These are phyloP conservation scores for Fagopyrum tataricum DNA, from an alignment of 148 eudicot species.

Conservation along the genomic window DNA sequence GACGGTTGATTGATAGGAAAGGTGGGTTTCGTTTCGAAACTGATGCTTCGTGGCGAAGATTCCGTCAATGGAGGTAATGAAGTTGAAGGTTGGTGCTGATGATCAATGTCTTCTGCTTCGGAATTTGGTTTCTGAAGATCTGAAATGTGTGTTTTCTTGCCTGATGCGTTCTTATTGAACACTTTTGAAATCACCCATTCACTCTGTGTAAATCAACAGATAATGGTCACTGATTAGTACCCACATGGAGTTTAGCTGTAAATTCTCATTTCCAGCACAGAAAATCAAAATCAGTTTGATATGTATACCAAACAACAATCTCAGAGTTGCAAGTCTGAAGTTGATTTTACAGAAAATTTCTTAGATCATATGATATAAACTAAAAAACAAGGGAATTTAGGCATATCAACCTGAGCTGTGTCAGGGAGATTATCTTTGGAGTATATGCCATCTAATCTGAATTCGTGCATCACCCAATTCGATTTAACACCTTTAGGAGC, in stretches of 20 bases:
- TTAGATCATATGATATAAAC: too few relatives aligned
- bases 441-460: conserved; percentile 81
- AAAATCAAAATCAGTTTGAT: too few relatives aligned
- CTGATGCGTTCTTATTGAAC: neutral
- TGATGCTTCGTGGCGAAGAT: neutral
- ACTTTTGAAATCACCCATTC: conserved; percentile 11
- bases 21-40: neutral
- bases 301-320: too few relatives aligned
- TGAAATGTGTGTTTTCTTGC: conserved; percentile 11
- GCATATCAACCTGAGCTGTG: conserved; percentile 69
- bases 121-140: neutral
- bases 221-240: too few relatives aligned
- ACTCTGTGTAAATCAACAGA: neutral
- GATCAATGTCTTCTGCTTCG: neutral
- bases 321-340: too few relatives aligned
- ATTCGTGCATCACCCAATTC: conserved; percentile 98
- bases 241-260: too few relatives aligned
- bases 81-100: neutral
- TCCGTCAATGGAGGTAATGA: neutral
- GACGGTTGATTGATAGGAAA: neutral
- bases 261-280: too few relatives aligned
- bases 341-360: too few relatives aligned
- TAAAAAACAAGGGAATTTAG: too few relatives aligned
- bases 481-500: conserved; percentile 91
- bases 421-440: conserved; percentile 73